Percentiles rank a stretch among this genome's conserved stretches.
These are phyloP conservation scores for Thielaviopsis cerberus DNA, from an alignment of 2,329 filamentous ascomycete genomes.

Conservation along the genomic window DNA sequence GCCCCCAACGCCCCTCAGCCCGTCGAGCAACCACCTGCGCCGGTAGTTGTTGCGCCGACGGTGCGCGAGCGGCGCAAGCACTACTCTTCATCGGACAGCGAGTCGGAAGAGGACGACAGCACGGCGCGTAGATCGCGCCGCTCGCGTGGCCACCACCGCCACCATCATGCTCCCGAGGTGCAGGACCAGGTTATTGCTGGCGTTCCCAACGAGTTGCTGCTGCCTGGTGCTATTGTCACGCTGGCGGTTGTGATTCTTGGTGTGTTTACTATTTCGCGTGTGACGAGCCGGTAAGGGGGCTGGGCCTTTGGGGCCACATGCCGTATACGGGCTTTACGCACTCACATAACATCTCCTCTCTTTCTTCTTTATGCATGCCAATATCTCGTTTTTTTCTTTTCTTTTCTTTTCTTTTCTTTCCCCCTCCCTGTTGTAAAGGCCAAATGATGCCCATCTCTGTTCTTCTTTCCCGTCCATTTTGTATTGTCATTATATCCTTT, in stretches of 20 bases:
- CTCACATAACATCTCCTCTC: neutral
- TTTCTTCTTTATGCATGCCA: neutral
- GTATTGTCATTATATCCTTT: neutral
- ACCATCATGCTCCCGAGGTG: conserved; percentile 18
- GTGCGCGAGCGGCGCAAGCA: conserved; percentile 30
- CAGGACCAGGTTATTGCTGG: conserved; percentile 71
- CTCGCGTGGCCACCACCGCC: conserved; percentile 19
- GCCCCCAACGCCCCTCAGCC: conserved; percentile 50
- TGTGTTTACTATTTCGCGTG: conserved; percentile 72
- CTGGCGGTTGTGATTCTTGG: conserved; percentile 83
- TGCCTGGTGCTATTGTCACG: conserved; percentile 89
- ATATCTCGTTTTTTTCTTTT: conserved; percentile 1
- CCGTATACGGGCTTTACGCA: neutral
- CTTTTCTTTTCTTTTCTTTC: no score
- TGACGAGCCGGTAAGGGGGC: conserved; percentile 31
- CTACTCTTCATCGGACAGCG: conserved; percentile 37
- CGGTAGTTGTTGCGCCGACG: conserved; percentile 27
- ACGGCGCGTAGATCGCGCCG: conserved; percentile 27
- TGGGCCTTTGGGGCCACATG: neutral
- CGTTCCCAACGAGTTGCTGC: conserved; percentile 79
- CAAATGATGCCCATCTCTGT: neutral
- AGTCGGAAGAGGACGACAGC: conserved; percentile 34
- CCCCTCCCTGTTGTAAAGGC: neutral
- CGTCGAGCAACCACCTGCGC: conserved; percentile 18
- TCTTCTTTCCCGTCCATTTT: conserved; percentile 1